These are phyloP conservation scores for Gymnopus androsaceus DNA, from an alignment of 1,284 basidiomycete species.

Conservation along the genomic window DNA sequence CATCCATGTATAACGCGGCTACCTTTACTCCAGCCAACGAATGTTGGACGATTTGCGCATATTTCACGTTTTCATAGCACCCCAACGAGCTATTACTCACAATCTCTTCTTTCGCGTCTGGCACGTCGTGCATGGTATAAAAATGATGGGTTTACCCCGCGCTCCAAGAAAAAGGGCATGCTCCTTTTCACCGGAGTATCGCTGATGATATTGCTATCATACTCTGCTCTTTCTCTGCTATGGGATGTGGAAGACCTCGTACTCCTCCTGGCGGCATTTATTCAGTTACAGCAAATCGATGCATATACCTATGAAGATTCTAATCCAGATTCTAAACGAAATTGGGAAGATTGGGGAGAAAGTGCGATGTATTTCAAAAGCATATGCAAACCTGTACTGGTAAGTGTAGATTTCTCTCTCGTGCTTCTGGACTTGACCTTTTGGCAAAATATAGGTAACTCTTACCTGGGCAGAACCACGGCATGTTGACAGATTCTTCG, in stretches of 20 bases:
- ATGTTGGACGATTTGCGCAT: neutral
- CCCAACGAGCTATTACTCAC: neutral
- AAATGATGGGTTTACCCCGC: slow-evolving; percentile 2
- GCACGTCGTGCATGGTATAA: neutral
- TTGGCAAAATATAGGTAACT: no score
- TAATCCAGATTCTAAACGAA: neutral
- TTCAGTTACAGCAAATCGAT: slow-evolving; percentile 7
- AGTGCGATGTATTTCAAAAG: slow-evolving; percentile 2
- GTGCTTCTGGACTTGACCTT: no score
- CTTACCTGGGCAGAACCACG: neutral
- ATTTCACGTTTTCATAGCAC: neutral
- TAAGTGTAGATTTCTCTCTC: no score
- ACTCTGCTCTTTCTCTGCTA: neutral
- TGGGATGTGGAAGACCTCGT: neutral
- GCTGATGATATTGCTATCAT: neutral
- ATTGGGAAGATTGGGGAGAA: slow-evolving; percentile 5
- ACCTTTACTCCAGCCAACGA: neutral
- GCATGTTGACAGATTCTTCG: slow-evolving; percentile 3
- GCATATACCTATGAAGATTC: neutral
- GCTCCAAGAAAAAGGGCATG: neutral
- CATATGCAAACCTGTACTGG: slow-evolving; percentile 1
- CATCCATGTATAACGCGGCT: neutral
- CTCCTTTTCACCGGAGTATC: neutral
- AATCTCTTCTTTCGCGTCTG: neutral
- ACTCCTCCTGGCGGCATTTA: slow-evolving; percentile 3